phyloP scores from a whole-genome alignment of 179 eudicot species.

The Carnegiea gigantea region DNA sequence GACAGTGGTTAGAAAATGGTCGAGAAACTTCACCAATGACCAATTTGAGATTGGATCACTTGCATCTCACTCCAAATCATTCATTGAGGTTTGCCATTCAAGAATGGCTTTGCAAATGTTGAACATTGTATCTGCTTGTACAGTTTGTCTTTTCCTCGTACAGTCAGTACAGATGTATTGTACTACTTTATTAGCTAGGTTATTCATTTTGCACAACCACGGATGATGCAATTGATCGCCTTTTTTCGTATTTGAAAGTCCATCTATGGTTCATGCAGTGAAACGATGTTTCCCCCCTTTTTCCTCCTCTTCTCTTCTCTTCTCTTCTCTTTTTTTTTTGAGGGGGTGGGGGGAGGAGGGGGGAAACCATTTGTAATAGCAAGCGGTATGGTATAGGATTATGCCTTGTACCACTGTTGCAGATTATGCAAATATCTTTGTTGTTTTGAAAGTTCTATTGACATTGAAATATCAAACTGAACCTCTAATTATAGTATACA shows the following conservation, averaged over 20 bases:
- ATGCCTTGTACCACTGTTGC: background rate
- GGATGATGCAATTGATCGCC: background rate
- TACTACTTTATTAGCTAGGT: background rate
- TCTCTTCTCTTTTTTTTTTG: background rate
- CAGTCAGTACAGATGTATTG: background rate
- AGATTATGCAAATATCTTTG: background rate
- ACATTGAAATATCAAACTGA: background rate
- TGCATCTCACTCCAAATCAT: conserved; percentile 72
- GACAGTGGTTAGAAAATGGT: conserved; percentile 66
- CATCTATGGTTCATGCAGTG: background rate
- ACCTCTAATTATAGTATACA: background rate
- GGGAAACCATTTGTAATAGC: background rate
- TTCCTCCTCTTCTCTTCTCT: too few relatives aligned
- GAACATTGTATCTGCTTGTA: conserved; percentile 10
- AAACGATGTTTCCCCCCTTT: too few relatives aligned
- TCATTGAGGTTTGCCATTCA: conserved; percentile 61
- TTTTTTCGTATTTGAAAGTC: background rate
- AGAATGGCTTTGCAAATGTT: conserved; percentile 70
- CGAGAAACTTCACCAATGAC: conserved; percentile 89
- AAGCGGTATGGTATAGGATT: background rate
- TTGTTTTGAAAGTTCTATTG: background rate
- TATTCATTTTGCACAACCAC: background rate
- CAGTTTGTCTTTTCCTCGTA: conserved; percentile 14
- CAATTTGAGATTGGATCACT: conserved; percentile 58
- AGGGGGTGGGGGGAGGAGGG: too few relatives aligned